These are phyloP conservation scores for Diaporthe sp. DNA, from an alignment of 2,329 filamentous ascomycete genomes.

Conservation along the genomic window DNA sequence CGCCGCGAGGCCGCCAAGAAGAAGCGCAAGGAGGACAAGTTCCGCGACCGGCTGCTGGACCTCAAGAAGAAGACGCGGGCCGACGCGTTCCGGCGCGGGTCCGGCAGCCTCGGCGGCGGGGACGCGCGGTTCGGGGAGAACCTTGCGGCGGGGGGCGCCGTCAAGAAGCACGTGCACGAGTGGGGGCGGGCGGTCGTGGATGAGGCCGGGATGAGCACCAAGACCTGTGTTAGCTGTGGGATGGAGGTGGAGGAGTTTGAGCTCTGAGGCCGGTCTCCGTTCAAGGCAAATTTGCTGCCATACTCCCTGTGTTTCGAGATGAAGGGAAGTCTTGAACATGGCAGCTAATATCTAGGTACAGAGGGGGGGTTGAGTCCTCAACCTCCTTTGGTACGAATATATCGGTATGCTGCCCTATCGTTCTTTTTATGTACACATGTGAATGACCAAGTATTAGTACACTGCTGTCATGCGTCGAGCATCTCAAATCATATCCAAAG, in stretches of 20 bases:
- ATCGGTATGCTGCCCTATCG: too few relatives aligned
- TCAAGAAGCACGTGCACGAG: slow-evolving; percentile 86
- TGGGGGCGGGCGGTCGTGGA: slow-evolving; percentile 82
- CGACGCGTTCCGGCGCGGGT: slow-evolving; percentile 85
- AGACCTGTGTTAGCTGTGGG: slow-evolving; percentile 82
- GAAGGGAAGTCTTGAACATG: too few relatives aligned
- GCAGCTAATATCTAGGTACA: too few relatives aligned
- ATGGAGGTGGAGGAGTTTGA: slow-evolving; percentile 86
- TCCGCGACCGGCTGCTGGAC: slow-evolving; percentile 88
- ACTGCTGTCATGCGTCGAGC: too few relatives aligned
- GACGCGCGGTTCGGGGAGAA: slow-evolving; percentile 77
- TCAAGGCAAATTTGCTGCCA: too few relatives aligned
- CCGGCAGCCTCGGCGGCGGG: slow-evolving; percentile 75
- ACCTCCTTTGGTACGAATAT: too few relatives aligned
- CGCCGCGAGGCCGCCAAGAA: slow-evolving; percentile 85
- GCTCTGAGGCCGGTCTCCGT: slow-evolving; percentile 58
- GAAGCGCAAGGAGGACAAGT: slow-evolving; percentile 89
- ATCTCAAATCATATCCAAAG: too few relatives aligned
- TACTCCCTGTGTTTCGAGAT: too few relatives aligned
- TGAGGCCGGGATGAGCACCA: slow-evolving; percentile 81
- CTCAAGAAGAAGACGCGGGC: slow-evolving; percentile 94
- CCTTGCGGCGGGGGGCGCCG: neutral
- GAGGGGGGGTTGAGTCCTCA: too few relatives aligned
- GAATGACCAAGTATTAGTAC: too few relatives aligned
- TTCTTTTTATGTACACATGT: too few relatives aligned